phyloP scores from a whole-genome alignment of 164 flowering plant species.

The Cinnamomum chago region DNA sequence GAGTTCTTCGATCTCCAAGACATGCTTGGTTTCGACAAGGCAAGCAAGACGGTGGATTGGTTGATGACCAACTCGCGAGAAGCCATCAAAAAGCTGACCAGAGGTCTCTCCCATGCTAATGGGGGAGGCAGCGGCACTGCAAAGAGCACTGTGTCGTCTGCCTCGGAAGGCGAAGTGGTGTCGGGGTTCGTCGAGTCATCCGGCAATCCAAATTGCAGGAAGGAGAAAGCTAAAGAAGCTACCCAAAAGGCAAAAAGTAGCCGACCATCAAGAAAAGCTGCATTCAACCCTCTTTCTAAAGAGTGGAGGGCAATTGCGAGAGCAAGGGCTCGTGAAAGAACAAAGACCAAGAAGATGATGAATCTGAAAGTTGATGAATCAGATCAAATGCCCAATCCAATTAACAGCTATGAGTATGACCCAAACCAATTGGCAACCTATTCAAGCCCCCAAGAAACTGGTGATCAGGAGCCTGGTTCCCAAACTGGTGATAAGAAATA shows the following conservation, averaged over 20 bases:
- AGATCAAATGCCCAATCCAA: not conserved
- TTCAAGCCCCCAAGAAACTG: conserved; percentile 20
- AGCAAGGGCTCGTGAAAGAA: conserved; percentile 52
- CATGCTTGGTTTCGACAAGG: conserved; percentile 59
- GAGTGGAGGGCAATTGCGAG: conserved; percentile 50
- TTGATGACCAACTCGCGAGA: conserved; percentile 39
- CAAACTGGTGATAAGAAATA: conserved; percentile 17
- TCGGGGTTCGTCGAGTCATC: conserved; percentile 23
- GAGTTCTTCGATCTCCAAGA: conserved; percentile 65
- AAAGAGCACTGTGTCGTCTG: conserved; percentile 15
- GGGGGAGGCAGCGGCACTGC: conserved; percentile 9
- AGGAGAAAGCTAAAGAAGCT: not conserved
- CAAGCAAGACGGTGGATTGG: conserved; percentile 79
- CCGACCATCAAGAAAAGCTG: conserved; percentile 13
- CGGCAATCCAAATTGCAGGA: not conserved
- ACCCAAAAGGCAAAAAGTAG: conserved; percentile 19
- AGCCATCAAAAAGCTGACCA: conserved; percentile 45
- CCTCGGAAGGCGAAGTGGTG: conserved; percentile 43
- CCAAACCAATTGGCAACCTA: conserved; percentile 7
- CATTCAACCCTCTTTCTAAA: conserved; percentile 22
- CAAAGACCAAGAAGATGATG: conserved; percentile 28
- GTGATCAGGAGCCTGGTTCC: conserved; percentile 24
- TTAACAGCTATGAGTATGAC: not conserved
- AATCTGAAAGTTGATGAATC: conserved; percentile 8
- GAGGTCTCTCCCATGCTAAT: conserved; percentile 7